Base-by-base conservation (phyloP, 805 yeast genomes). In the Isabelozyma pseudorhagii region DNA sequence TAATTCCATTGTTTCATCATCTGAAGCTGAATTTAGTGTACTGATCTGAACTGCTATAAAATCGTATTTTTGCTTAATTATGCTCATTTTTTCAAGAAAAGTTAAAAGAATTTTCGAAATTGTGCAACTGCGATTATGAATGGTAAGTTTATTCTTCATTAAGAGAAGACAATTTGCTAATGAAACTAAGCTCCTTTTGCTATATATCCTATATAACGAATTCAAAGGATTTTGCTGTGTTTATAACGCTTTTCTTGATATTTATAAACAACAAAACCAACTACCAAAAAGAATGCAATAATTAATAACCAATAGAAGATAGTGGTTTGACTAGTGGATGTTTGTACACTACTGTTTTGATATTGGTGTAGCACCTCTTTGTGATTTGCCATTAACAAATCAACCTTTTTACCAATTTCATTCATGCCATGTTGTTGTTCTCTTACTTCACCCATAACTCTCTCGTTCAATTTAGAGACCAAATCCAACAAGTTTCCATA, bases 381-480 rank as follows among this genome's bases (percentile, higher is more conserved):
- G 54, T 73, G 78, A 49, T 71, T 63, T 8, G 59, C 57, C 75
- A 73, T 69, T 28, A 74, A 61, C 45, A 73, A 56, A 48, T 72
- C 77, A 4, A 74, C 75, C 52, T 73, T 73, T 44, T 59, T 64
- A 9, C 65, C 56, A 25, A 74, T 50, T 44, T 66, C 69, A 25
- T 63, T 68, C 36, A 68, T 63, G 14, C 65, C 66, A 44, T 50
- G 57, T 43, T 70, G 77, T 34, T 74, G 77, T 46, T 67, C 74
- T 52, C 71, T 64, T 15, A 74, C 74, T 52, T 73, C 78, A 1
- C 74, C 71, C 49, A 74, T 66, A 11, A 74, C 66, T 46, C 64
- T 68, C 43, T 69, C 68, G 47, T 72, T 71, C 18, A 70, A 56
- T 40, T 59, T 54, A 4, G 68, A 55, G 3, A 73, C 57, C 0